phyloP scores from a whole-genome alignment of 2,329 filamentous ascomycete species.

The Fusarium decemcellulare region DNA sequence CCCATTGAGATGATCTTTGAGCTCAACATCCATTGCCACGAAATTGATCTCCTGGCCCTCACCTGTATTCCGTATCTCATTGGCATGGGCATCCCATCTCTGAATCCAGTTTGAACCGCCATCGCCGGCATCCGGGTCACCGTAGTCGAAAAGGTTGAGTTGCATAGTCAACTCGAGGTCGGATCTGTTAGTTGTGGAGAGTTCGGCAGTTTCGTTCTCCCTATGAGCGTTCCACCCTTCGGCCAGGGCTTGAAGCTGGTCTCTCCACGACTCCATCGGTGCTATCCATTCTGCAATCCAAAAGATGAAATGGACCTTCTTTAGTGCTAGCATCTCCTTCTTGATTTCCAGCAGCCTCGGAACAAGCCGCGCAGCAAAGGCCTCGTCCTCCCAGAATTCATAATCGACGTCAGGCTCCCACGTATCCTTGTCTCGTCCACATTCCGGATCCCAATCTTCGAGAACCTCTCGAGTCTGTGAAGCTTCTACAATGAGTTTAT shows the following conservation, averaged over 20 bases:
- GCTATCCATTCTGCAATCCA: conserved; percentile 5
- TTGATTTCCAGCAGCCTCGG: conserved; percentile 1
- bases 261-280: background rate
- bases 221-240: background rate
- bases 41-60: background rate
- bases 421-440: background rate
- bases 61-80: background rate
- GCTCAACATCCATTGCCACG: conserved; percentile 3
- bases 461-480: background rate
- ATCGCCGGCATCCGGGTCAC: background rate
- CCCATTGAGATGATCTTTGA: background rate
- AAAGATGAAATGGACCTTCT: background rate
- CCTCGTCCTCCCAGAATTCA: background rate
- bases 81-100: conserved; percentile 7
- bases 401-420: background rate
- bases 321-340: background rate
- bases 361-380: background rate
- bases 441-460: background rate
- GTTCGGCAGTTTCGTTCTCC: background rate
- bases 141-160: conserved; percentile 17
- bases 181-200: background rate
- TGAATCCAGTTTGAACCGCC: background rate
- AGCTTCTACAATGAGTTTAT: conserved; percentile 1
- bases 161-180: background rate
- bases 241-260: background rate